These are phyloP conservation scores for Fremontodendron californicum DNA, from an alignment of 345 rosid species.

Conservation along the genomic window DNA sequence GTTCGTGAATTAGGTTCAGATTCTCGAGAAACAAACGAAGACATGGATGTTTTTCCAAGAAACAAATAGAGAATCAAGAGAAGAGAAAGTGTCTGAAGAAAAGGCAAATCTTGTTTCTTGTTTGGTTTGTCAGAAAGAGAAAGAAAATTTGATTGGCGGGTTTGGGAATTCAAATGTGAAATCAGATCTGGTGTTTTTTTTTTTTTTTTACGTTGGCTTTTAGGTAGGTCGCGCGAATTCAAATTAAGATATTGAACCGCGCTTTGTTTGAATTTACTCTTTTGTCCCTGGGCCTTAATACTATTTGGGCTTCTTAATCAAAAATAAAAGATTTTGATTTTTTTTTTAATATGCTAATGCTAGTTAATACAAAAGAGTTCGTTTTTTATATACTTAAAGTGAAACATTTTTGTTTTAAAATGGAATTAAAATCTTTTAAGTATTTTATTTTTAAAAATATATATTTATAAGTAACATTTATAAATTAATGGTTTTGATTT, in stretches of 20 bases:
- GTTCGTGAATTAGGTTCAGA: constrained; percentile 36
- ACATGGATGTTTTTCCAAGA: constrained; percentile 16
- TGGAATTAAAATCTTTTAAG: no score
- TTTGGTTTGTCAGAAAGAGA: constrained; percentile 1
- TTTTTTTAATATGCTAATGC: no score
- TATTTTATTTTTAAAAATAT: no score
- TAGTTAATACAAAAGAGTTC: no score
- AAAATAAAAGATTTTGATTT: no score
- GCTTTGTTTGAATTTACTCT: background rate
- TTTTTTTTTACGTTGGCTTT: background rate
- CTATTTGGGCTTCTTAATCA: no score
- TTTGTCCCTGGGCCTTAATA: background rate
- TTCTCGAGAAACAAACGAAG: constrained; percentile 29
- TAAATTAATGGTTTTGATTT: no score
- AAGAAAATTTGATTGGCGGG: constrained; percentile 26
- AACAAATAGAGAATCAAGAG: background rate
- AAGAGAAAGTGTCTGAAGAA: background rate
- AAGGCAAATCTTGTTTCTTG: background rate
- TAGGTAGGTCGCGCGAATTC: constrained; percentile 14
- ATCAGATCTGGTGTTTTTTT: constrained; percentile 18
- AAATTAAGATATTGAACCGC: constrained; percentile 14
- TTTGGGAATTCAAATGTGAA: constrained; percentile 28
- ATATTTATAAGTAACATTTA: no score
- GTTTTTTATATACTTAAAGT: no score
- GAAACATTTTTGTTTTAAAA: no score